These are phyloP conservation scores for Candida germanica DNA, from an alignment of 805 yeast genomes.

Conservation along the genomic window DNA sequence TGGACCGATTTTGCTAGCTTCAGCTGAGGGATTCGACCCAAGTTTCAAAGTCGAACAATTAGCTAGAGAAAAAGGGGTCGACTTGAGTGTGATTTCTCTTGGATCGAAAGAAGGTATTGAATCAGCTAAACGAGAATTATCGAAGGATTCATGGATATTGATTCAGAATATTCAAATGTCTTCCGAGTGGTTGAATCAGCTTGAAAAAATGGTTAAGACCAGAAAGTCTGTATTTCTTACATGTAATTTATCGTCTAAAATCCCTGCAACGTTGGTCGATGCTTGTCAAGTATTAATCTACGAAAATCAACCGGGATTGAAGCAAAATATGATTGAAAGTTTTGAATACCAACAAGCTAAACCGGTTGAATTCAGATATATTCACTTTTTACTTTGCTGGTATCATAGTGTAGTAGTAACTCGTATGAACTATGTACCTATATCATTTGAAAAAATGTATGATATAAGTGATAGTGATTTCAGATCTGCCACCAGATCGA, in stretches of 20 bases:
- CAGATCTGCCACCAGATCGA: constrained; percentile 42
- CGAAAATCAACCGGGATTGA: constrained; percentile 64
- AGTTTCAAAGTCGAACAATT: constrained; percentile 48
- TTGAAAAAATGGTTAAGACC: constrained; percentile 36
- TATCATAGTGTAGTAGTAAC: constrained; percentile 63
- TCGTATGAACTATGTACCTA: constrained; percentile 55
- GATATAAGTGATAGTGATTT: constrained; percentile 78
- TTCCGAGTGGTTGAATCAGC: constrained; percentile 53
- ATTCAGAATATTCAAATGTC: constrained; percentile 82
- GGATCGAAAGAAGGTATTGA: constrained; percentile 69
- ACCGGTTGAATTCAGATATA: constrained; percentile 45
- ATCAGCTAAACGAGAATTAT: constrained; percentile 47
- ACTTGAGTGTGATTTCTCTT: constrained; percentile 54
- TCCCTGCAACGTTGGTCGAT: constrained; percentile 58
- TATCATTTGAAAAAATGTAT: constrained; percentile 58
- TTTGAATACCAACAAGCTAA: constrained; percentile 16
- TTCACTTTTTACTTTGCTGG: constrained; percentile 64
- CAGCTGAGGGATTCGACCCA: constrained; percentile 67
- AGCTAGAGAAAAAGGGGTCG: constrained; percentile 28
- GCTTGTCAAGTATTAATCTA: constrained; percentile 53
- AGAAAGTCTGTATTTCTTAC: constrained; percentile 64
- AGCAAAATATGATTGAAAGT: constrained; percentile 41
- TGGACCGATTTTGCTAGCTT: constrained; percentile 50
- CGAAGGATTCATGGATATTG: constrained; percentile 65
- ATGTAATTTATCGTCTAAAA: constrained; percentile 43